Percentiles rank a stretch among this genome's conserved stretches.
Conservation (phyloP, 2,329 filamentous ascomycete species). For the Coniochaeta hoffmannii region DNA sequence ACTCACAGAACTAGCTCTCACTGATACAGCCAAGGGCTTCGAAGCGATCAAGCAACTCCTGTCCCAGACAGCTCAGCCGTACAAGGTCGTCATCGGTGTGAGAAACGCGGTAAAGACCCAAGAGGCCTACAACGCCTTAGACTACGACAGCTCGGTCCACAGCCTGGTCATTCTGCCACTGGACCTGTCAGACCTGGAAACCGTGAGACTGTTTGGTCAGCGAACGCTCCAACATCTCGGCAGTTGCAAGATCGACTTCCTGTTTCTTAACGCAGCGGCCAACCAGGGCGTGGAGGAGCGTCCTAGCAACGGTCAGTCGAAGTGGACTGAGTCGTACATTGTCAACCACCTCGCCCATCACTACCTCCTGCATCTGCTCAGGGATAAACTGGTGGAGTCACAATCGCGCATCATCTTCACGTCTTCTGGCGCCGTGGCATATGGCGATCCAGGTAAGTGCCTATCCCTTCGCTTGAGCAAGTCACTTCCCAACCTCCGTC, state of each 20-base stretch:
- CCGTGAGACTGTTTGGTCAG: constrained; percentile 38
- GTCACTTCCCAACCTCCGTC: too few relatives aligned
- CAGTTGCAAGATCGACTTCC: constrained; percentile 33
- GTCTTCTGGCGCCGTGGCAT: constrained; percentile 40
- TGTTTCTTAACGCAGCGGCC: constrained; percentile 43
- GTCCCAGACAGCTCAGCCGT: constrained; percentile 32
- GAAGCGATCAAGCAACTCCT: constrained; percentile 45
- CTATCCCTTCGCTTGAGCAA: too few relatives aligned
- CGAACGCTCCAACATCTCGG: constrained; percentile 34
- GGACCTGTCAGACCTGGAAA: constrained; percentile 36
- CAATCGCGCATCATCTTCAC: constrained; percentile 40
- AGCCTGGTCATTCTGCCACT: constrained; percentile 37
- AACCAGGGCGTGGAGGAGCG: constrained; percentile 25
- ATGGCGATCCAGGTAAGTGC: constrained; percentile 29
- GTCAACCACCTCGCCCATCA: constrained; percentile 52
- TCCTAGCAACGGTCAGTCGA: constrained; percentile 31
- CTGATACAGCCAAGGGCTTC: constrained; percentile 31
- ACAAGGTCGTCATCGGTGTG: constrained; percentile 41
- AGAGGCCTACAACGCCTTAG: constrained; percentile 32
- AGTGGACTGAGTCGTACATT: constrained; percentile 42
- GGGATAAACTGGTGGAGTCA: constrained; percentile 38
- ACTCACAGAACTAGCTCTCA: too few relatives aligned
- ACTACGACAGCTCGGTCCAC: constrained; percentile 31
- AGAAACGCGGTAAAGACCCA: constrained; percentile 33
- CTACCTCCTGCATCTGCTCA: constrained; percentile 42